phyloP scores from a whole-genome alignment of 768 basidiomycete genomes.

The Lentinula detonsa region DNA sequence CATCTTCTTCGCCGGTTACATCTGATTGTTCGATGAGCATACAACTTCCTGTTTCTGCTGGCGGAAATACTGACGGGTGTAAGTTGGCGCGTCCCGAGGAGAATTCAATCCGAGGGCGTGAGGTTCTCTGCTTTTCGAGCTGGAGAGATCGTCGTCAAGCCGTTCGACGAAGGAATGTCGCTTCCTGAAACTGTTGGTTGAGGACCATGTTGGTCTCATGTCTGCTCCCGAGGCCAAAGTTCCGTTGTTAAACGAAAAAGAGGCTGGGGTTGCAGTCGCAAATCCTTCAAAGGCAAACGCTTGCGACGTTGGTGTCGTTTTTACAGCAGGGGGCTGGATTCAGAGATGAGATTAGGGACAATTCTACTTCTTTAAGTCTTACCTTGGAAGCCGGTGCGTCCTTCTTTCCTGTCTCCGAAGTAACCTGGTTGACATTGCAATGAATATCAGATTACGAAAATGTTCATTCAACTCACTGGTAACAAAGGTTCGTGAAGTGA shows the following conservation, averaged over 20 bases:
- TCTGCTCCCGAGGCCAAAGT: conserved; percentile 1
- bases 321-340: neutral
- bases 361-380: neutral
- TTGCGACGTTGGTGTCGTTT: neutral
- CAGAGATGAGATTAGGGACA: neutral
- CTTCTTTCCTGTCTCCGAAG: neutral
- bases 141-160: neutral
- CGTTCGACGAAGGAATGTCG: conserved; percentile 2
- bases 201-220: conserved; percentile 2
- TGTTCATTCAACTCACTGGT: neutral
- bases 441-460: neutral
- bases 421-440: neutral
- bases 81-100: neutral
- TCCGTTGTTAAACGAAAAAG: neutral
- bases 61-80: conserved; percentile 4
- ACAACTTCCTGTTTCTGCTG: neutral
- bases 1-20: conserved; percentile 63
- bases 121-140: neutral
- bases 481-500: neutral
- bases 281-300: neutral
- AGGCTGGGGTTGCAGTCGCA: neutral
- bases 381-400: neutral
- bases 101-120: neutral
- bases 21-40: conserved; percentile 18
- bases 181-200: conserved; percentile 4